Evolutionary conservation across 371 early-diverging fungal species (phyloP), one percentile per base, ranked within the genome.

Genomic region (Phascolomyces articulosus): DNA sequence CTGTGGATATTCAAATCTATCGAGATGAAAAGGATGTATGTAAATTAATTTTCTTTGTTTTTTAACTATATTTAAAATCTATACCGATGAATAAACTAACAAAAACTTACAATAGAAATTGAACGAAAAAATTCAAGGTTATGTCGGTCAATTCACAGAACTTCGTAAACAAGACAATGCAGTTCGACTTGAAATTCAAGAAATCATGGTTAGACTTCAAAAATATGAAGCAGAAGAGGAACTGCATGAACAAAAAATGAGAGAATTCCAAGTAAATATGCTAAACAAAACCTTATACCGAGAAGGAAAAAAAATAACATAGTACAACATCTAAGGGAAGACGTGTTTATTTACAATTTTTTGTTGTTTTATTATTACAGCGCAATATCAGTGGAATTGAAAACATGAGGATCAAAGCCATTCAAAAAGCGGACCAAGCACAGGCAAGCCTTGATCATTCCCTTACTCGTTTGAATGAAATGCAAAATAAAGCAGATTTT

Each of bases 1-100:
- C 93, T 8, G 80, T 82, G 13, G 84, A 87, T 66, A 76, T 92
- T 34, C 76, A 78, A 0, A 78, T 84, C 10, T 77, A 84, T 55
- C 79, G 84, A 57, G 83, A 81, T 24, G 77, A 75, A 38, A 85
- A 75, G 61, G 51, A 62, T 66, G 84, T 78, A 69, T n/a, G 62
- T 63, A n/a, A 1, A 18, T 13, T 13, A n/a, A 1, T 44, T 44
- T 44, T 44, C 44, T n/a, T 44, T 44, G 0, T 18, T 44, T 16
- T 44, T 4, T 13, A 18, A 8, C 44, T 44, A n/a, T 44, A 4
- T 44, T 15, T 3, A 29, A n/a, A n/a, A n/a, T n/a, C n/a, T 15
- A 47, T 23, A 8, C 21, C 18, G 23, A 29, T 7, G 47, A 24
- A 55, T 24, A 51, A 31, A 27, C 38, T 9, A 26, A 28, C 7